Conservation (phyloP, 306 rosid genomes). For the Datisca glomerata region DNA sequence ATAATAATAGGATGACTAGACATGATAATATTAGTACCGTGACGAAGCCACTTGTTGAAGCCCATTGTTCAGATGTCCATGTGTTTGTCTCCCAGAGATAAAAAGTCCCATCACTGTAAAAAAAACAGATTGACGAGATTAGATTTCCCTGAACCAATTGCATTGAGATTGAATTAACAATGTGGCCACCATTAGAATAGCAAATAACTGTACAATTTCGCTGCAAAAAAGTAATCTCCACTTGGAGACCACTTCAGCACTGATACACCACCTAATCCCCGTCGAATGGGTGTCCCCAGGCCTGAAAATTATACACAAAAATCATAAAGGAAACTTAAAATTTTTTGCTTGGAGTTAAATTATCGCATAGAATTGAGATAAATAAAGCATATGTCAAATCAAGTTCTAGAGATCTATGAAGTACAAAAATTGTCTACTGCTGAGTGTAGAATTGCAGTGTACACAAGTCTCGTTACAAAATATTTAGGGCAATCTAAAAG, state of each 20-base stretch:
- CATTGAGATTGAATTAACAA: slow-evolving; percentile 2
- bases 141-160: slow-evolving; percentile 7
- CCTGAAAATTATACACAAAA: slow-evolving; percentile 34
- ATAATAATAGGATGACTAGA: background rate
- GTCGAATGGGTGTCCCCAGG: slow-evolving; percentile 76
- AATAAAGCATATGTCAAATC: background rate
- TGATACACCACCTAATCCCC: slow-evolving; percentile 88
- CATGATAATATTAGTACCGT: slow-evolving; percentile 32
- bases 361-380: background rate
- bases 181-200: background rate
- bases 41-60: slow-evolving; percentile 78
- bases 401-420: no score
- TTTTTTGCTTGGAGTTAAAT: no score
- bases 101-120: slow-evolving; percentile 79
- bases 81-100: slow-evolving; percentile 98
- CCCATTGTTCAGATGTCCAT: slow-evolving; percentile 94
- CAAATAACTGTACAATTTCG: slow-evolving; percentile 53
- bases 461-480: no score
- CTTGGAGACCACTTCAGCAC: slow-evolving; percentile 92
- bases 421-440: no score
- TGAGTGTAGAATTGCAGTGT: no score
- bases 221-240: slow-evolving; percentile 91
- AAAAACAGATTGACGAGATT: slow-evolving; percentile 13
- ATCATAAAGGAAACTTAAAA: slow-evolving; percentile 3
- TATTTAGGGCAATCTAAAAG: no score